Evolutionary conservation across 306 rosid genomes (phyloP).

Genomic region (Prunus kanzakura): DNA sequence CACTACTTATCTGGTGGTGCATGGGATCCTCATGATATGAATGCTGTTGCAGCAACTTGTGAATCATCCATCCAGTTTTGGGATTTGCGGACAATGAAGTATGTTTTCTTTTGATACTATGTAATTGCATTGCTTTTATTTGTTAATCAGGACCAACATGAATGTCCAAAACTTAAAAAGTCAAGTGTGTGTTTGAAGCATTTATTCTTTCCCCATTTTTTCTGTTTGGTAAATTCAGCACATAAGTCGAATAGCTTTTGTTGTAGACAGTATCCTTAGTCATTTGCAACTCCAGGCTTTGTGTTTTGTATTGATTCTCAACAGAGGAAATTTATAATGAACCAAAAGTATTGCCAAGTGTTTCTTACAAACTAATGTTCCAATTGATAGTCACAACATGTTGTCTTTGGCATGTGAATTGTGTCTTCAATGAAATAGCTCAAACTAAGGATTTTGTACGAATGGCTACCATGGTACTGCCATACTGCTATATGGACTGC

Average conservation of each 20-base stretch:
- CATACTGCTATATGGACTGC: not conserved
- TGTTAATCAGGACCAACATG: not conserved
- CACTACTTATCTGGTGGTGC: constrained; percentile 91
- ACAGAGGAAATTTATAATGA: not conserved
- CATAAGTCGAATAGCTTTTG: not conserved
- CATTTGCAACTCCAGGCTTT: not conserved
- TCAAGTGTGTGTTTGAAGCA: constrained; percentile 13
- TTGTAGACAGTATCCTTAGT: not conserved
- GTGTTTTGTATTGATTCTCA: not conserved
- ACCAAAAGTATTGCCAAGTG: not conserved
- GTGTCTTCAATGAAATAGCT: not conserved
- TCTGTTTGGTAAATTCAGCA: not conserved
- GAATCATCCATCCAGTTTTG: constrained; percentile 87
- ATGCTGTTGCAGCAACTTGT: constrained; percentile 77
- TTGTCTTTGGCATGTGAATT: too few species aligned
- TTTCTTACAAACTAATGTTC: not conserved
- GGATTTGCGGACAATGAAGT: constrained; percentile 96
- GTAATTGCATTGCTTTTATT: not conserved
- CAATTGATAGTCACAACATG: not conserved
- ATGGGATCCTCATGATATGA: constrained; percentile 96
- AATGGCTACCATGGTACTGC: not conserved
- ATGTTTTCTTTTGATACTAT: constrained; percentile 32
- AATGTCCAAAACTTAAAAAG: not conserved
- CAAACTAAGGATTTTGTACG: not conserved
- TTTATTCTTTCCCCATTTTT: not conserved